Conservation (phyloP, 768 basidiomycete species). For the Tylopilus balloui region DNA sequence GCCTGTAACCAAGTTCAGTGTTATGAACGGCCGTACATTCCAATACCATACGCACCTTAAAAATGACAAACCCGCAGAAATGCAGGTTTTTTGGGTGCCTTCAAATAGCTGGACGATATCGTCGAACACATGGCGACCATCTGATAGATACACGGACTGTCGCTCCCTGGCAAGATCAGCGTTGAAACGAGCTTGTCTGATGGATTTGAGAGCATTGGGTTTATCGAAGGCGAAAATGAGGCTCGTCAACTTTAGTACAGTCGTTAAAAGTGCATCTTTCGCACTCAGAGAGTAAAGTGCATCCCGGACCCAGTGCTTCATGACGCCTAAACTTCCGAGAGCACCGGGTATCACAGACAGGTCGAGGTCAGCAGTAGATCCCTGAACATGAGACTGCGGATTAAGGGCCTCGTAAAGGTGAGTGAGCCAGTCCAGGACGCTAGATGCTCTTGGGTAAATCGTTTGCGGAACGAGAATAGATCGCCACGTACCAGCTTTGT, state of each 20-base stretch:
- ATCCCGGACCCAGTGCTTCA: constrained; percentile 45
- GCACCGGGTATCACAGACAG: constrained; percentile 38
- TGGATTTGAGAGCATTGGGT: constrained; percentile 30
- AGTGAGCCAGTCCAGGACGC: constrained; percentile 31
- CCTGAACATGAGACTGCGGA: constrained; percentile 46
- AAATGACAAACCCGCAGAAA: constrained; percentile 36
- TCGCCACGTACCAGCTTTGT: not conserved
- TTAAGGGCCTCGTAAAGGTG: constrained; percentile 47
- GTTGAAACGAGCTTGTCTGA: constrained; percentile 33
- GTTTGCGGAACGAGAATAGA: no score
- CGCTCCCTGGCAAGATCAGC: not conserved
- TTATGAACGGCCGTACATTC: constrained; percentile 21
- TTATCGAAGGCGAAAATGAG: constrained; percentile 40
- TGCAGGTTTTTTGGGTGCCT: constrained; percentile 22
- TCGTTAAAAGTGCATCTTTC: constrained; percentile 30
- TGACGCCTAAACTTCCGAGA: constrained; percentile 31
- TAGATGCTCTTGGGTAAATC: not conserved
- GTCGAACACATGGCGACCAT: constrained; percentile 26
- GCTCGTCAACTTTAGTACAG: constrained; percentile 33
- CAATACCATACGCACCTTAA: constrained; percentile 32
- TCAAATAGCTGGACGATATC: constrained; percentile 32
- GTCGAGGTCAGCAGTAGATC: constrained; percentile 37
- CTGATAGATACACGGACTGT: constrained; percentile 14
- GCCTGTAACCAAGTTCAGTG: constrained; percentile 32
- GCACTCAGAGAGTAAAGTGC: constrained; percentile 37